Evolutionary conservation across 179 eudicot genomes (phyloP).

Genomic region (Amaranthus tricolor): DNA sequence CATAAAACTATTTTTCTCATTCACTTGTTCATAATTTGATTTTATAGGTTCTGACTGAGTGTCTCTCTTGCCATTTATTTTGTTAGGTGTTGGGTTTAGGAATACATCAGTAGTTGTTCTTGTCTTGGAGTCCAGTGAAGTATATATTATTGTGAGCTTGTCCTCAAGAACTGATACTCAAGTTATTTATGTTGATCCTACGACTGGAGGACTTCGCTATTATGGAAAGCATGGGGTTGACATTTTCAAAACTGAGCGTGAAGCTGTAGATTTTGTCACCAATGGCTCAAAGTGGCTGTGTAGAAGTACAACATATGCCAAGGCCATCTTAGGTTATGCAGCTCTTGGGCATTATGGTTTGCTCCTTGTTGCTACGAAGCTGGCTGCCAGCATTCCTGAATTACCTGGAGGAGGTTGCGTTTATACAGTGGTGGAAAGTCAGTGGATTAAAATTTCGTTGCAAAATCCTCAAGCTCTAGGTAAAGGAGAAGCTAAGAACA

Average conservation of each 20-base stretch:
- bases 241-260: conserved; percentile 71
- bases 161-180: conserved; percentile 68
- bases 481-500: conserved; percentile 80
- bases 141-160: conserved; percentile 68
- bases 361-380: conserved; percentile 85
- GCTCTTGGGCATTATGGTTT: conserved; percentile 72
- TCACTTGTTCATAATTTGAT: neutral
- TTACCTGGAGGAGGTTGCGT: conserved; percentile 89
- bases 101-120: conserved; percentile 82
- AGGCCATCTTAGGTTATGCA: conserved; percentile 88
- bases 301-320: conserved; percentile 62
- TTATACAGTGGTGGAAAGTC: conserved; percentile 80
- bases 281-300: conserved; percentile 78
- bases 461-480: conserved; percentile 86
- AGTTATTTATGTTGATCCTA: conserved; percentile 89
- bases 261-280: conserved; percentile 78
- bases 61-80: conserved; percentile 7
- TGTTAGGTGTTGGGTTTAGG: conserved; percentile 53
- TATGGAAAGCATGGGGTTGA: conserved; percentile 63
- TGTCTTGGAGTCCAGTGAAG: conserved; percentile 76
- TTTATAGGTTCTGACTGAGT: neutral
- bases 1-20: neutral
- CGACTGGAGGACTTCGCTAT: conserved; percentile 80
- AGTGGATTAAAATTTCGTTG: conserved; percentile 84
- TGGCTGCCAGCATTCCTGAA: conserved; percentile 65